These are phyloP conservation scores for Sinapis alba DNA, from an alignment of 441 rosid genomes.

Conservation along the genomic window DNA sequence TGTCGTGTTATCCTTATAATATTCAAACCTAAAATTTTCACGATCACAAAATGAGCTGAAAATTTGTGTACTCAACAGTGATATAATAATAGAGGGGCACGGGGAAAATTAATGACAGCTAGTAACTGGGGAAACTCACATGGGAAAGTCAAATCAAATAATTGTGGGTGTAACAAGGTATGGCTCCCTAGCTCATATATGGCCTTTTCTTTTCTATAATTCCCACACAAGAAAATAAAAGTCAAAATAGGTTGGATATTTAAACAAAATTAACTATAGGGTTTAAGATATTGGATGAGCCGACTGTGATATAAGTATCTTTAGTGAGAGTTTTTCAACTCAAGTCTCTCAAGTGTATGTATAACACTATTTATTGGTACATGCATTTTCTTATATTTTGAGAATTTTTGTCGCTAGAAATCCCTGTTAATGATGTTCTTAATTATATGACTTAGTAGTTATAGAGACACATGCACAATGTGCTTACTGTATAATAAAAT, in stretches of 20 bases:
- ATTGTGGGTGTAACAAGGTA: slow-evolving; percentile 25
- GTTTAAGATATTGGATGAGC: background rate
- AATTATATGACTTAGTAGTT: background rate
- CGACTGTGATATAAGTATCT: background rate
- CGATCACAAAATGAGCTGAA: background rate
- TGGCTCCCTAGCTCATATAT: slow-evolving; percentile 23
- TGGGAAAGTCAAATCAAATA: slow-evolving; percentile 39
- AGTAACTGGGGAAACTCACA: slow-evolving; percentile 28
- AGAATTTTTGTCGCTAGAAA: no score
- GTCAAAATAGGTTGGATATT: slow-evolving; percentile 1
- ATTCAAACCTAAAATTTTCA: background rate
- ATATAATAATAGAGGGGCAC: slow-evolving; percentile 4
- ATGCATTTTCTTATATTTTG: no score
- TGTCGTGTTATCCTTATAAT: background rate
- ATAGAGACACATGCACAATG: background rate
- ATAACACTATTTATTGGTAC: no score
- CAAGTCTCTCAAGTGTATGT: no score
- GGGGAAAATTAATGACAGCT: slow-evolving; percentile 30
- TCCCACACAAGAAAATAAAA: background rate
- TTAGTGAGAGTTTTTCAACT: no score
- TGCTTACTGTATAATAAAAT: background rate
- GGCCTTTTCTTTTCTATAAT: background rate
- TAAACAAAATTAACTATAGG: background rate
- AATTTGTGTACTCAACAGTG: background rate
- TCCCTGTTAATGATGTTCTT: no score